Evolutionary conservation across 2,329 filamentous ascomycete genomes (phyloP).

Genomic region (Alternaria brassicae): DNA sequence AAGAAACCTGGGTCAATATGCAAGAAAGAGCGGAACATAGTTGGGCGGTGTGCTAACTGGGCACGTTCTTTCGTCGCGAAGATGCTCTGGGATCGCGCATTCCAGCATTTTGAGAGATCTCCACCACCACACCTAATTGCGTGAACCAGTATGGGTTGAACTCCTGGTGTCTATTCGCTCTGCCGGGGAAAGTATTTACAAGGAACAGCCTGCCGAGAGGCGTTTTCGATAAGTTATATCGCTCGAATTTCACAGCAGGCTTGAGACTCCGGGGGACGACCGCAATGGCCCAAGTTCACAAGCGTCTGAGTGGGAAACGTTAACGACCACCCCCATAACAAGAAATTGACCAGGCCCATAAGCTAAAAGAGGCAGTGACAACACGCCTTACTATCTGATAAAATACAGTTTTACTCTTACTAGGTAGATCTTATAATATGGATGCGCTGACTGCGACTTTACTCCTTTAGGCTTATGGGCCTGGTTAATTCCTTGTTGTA

Average conservation of each 20-base stretch:
- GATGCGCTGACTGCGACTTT: too few species aligned
- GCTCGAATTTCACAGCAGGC: not conserved
- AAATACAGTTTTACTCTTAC: too few species aligned
- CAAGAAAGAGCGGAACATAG: slow-evolving; percentile 42
- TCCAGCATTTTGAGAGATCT: slow-evolving; percentile 26
- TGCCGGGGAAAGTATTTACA: not conserved
- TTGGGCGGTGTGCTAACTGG: slow-evolving; percentile 29
- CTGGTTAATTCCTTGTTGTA: too few species aligned
- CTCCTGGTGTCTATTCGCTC: not conserved
- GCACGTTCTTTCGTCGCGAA: slow-evolving; percentile 25
- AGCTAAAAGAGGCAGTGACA: too few species aligned
- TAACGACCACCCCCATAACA: too few species aligned
- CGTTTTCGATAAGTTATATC: not conserved
- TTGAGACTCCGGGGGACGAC: not conserved
- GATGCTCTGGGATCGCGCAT: slow-evolving; percentile 32
- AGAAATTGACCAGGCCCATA: too few species aligned
- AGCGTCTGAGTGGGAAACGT: not conserved
- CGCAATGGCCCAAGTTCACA: not conserved
- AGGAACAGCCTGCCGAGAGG: not conserved
- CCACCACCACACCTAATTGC: not conserved
- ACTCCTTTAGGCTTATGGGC: too few species aligned
- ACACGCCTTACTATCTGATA: too few species aligned
- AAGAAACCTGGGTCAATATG: slow-evolving; percentile 46
- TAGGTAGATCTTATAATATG: too few species aligned
- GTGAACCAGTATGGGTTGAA: not conserved